Evolutionary conservation across 768 basidiomycete genomes (phyloP).

Genomic region (Suillus americanus): DNA sequence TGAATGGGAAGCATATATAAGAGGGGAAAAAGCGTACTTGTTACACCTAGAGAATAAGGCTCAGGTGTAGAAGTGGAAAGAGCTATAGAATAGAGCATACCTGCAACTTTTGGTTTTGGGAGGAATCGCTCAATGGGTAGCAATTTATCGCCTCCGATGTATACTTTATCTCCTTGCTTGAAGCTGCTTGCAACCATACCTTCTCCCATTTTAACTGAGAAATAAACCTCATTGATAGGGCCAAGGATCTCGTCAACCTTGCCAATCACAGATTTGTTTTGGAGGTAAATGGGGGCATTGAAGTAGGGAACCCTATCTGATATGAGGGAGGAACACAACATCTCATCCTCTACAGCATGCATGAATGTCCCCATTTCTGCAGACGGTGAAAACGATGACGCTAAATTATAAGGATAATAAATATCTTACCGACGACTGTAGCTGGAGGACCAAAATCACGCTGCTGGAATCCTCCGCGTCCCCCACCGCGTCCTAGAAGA

Average conservation of each 20-base stretch:
- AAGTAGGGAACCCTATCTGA: conserved; percentile 96
- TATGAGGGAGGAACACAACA: conserved; percentile 88
- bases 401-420: not conserved
- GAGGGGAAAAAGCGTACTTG: conserved; percentile 10
- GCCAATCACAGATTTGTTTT: conserved; percentile 94
- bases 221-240: conserved; percentile 97
- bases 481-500: conserved; percentile 52
- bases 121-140: conserved; percentile 95
- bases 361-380: conserved; percentile 90
- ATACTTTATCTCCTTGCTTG: conserved; percentile 97
- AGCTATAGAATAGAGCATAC: conserved; percentile 43
- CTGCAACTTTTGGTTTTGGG: conserved; percentile 87
- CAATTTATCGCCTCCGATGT: conserved; percentile 95
- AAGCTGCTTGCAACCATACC: conserved; percentile 96
- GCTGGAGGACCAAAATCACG: conserved; percentile 80
- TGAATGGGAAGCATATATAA: conserved; percentile 10
- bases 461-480: conserved; percentile 71
- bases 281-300: conserved; percentile 97
- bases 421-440: conserved; percentile 63
- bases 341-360: conserved; percentile 97
- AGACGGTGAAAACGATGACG: conserved; percentile 12
- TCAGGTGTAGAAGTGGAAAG: conserved; percentile 4
- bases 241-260: conserved; percentile 99
- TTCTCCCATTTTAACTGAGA: conserved; percentile 95
- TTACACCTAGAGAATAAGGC: conserved; percentile 28